These are phyloP conservation scores for Polychytrium aggregatum DNA, from an alignment of 192 early-diverging fungal genomes.

Conservation along the genomic window DNA sequence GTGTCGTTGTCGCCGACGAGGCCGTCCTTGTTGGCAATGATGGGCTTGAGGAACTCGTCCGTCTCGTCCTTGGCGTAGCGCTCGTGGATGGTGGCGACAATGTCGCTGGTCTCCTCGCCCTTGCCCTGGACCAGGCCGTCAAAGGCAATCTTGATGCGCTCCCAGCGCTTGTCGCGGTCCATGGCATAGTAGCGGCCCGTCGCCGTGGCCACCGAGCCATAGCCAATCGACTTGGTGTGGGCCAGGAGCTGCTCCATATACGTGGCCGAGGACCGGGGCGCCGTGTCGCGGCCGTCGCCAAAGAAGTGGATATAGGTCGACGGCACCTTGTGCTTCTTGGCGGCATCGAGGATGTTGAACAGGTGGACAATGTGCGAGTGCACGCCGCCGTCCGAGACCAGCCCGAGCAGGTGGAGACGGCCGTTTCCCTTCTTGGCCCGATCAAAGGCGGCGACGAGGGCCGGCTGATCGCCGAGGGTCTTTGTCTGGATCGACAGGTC, in stretches of 20 bases:
- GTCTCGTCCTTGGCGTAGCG: conserved; percentile 83
- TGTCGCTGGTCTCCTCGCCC: conserved; percentile 53
- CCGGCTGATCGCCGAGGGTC: conserved; percentile 58
- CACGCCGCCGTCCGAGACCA: conserved; percentile 97
- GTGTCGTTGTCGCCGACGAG: conserved; percentile 78
- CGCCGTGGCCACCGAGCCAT: conserved; percentile 87
- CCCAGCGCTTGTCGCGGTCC: conserved; percentile 99
- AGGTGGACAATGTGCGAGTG: conserved; percentile 94
- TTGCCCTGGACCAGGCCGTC: conserved; percentile 72
- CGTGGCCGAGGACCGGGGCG: conserved; percentile 70
- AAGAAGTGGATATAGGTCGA: conserved; percentile 90
- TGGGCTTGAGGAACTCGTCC: conserved; percentile 99
- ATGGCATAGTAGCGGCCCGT: conserved; percentile 98
- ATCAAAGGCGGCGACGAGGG: conserved; percentile 72
- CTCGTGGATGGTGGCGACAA: conserved; percentile 60
- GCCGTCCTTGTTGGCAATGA: conserved; percentile 72
- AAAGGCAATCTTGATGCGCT: conserved; percentile 89
- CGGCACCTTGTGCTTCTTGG: conserved; percentile 75
- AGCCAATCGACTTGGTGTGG: conserved; percentile 36
- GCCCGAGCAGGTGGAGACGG: conserved; percentile 85
- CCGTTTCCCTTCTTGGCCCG: conserved; percentile 74
- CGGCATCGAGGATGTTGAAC: conserved; percentile 65
- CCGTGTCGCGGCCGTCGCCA: conserved; percentile 95
- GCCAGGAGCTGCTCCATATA: conserved; percentile 71
- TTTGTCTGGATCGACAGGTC: conserved; percentile 83